Conservation (phyloP, 2,329 filamentous ascomycete species). For the Zasmidium cellare region DNA sequence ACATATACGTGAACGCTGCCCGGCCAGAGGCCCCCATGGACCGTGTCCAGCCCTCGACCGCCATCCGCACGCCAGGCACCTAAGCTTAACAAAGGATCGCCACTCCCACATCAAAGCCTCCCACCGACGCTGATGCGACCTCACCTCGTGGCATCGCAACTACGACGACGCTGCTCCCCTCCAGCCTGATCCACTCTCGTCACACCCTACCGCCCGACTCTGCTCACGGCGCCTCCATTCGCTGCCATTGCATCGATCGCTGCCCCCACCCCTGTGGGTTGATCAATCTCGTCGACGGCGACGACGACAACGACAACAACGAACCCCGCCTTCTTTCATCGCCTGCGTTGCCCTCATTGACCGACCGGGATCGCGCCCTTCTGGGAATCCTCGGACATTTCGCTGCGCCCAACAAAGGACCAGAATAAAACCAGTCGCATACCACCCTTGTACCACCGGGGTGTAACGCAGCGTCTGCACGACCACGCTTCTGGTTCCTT, state of each 20-base stretch:
- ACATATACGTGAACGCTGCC: slow-evolving; percentile 32
- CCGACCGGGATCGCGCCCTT: slow-evolving; percentile 34
- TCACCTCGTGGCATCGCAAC: slow-evolving; percentile 23
- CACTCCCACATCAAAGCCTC: slow-evolving; percentile 38
- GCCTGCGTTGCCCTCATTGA: slow-evolving; percentile 1
- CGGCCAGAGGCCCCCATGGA: slow-evolving; percentile 28
- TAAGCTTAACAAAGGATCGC: slow-evolving; percentile 55
- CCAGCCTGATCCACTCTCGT: background rate
- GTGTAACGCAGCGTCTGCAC: slow-evolving; percentile 50
- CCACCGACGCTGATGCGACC: slow-evolving; percentile 22
- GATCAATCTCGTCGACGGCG: slow-evolving; percentile 3
- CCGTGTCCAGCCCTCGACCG: slow-evolving; percentile 48
- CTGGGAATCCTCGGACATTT: slow-evolving; percentile 35
- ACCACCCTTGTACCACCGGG: slow-evolving; percentile 31
- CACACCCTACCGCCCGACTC: slow-evolving; percentile 1
- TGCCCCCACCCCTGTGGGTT: background rate
- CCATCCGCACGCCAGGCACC: slow-evolving; percentile 47
- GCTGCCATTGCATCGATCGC: background rate
- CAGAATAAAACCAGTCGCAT: slow-evolving; percentile 23
- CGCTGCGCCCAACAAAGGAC: slow-evolving; percentile 34
- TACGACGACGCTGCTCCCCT: background rate
- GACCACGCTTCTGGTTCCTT: slow-evolving; percentile 46
- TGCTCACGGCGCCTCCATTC: background rate
- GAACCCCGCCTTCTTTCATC: background rate
- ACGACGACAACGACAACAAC: slow-evolving; percentile 5